Evolutionary conservation across 2,329 filamentous ascomycete species (phyloP).

Genomic region (Madurella mycetomatis): DNA sequence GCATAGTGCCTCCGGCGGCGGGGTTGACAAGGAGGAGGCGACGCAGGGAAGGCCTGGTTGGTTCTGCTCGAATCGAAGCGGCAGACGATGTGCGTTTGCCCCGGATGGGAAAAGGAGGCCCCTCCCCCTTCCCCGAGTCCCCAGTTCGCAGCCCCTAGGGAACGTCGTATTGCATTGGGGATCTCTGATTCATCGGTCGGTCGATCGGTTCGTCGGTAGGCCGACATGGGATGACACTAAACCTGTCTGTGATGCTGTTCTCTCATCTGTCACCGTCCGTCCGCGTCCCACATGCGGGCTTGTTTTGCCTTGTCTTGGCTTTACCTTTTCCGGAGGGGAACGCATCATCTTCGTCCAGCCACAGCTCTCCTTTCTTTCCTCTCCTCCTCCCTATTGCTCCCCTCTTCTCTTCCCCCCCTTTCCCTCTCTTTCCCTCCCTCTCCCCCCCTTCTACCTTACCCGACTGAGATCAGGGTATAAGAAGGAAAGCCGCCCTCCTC

Average conservation of each 20-base stretch:
- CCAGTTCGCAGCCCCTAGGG: no score
- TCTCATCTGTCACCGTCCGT: background rate
- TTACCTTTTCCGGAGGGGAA: background rate
- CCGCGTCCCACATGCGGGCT: background rate
- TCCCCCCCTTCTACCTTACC: background rate
- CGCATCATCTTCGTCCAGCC: background rate
- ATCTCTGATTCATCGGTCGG: no score
- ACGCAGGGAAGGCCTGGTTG: background rate
- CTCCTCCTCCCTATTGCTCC: background rate
- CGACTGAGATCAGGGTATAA: background rate
- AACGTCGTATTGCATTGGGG: no score
- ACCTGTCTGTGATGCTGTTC: background rate
- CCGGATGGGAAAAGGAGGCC: no score
- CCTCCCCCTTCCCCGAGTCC: no score
- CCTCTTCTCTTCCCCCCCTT: background rate
- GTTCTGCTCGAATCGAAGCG: no score
- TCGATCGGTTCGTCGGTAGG: no score
- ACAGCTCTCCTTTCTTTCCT: background rate
- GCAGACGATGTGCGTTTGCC: no score
- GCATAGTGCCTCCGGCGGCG: background rate
- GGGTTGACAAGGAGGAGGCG: background rate
- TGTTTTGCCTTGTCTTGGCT: background rate
- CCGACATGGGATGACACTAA: no score
- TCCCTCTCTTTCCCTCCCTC: background rate
- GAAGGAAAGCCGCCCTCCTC: background rate